Conservation (phyloP, 1,284 basidiomycete genomes). For the Apiotrichum brassicae region DNA sequence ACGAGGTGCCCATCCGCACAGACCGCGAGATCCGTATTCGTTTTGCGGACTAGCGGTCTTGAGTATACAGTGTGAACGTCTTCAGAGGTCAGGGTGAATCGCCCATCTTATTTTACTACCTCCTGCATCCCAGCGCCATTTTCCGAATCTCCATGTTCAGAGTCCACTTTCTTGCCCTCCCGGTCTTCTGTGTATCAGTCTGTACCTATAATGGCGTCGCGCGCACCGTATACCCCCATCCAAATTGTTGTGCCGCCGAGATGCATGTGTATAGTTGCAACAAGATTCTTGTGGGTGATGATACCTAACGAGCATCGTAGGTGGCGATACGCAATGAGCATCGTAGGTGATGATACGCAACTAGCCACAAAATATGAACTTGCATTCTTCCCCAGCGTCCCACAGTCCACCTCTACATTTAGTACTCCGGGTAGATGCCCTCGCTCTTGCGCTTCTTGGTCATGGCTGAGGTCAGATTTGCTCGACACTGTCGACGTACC, state of each 20-base stretch:
- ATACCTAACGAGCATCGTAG: no score
- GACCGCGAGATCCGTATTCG: constrained; percentile 32
- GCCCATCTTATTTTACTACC: no score
- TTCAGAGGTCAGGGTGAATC: no score
- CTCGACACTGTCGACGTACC: constrained; percentile 51
- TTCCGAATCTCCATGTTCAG: no score
- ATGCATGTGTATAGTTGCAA: not conserved
- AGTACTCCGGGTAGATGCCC: constrained; percentile 35
- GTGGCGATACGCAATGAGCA: no score
- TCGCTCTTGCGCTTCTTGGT: constrained; percentile 56
- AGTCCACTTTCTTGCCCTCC: not conserved
- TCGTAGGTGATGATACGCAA: no score
- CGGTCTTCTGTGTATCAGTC: no score
- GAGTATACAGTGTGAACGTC: no score
- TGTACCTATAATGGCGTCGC: no score
- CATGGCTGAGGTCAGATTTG: constrained; percentile 52
- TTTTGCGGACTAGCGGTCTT: constrained; percentile 22
- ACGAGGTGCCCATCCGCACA: constrained; percentile 29
- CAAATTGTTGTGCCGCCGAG: not conserved
- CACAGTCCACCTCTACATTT: constrained; percentile 3
- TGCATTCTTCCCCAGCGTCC: not conserved
- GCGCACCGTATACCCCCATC: no score
- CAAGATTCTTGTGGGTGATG: no score
- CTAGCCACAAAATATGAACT: not conserved
- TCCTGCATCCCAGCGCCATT: no score